Conservation (phyloP, 148 eudicot species). For the Rheum nobile region DNA sequence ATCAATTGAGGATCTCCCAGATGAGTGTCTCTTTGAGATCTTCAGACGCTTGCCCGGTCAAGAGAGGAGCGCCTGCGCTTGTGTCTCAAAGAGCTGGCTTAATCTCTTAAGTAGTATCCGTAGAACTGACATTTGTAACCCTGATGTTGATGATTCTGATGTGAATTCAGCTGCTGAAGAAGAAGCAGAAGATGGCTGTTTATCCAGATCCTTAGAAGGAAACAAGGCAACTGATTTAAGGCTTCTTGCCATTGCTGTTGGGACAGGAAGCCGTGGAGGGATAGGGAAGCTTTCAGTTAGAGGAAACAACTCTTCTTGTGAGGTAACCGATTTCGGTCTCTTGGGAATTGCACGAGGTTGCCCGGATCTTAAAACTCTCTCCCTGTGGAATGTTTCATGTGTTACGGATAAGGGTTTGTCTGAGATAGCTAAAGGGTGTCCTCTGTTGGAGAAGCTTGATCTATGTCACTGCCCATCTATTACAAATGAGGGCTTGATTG, state of each 20-base stretch:
- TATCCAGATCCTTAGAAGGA: conserved; percentile 70
- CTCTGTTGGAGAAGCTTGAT: conserved; percentile 60
- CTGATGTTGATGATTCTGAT: conserved; percentile 14
- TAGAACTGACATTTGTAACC: conserved; percentile 31
- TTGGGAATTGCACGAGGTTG: conserved; percentile 65
- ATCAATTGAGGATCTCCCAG: conserved; percentile 63
- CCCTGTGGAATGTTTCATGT: conserved; percentile 55
- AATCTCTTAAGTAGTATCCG: conserved; percentile 41
- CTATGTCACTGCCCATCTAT: conserved; percentile 52
- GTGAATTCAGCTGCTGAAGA: conserved; percentile 24
- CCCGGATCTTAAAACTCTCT: conserved; percentile 56
- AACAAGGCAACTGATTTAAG: conserved; percentile 76
- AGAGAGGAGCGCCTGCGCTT: conserved; percentile 61
- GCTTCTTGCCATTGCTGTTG: conserved; percentile 81
- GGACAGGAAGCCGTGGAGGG: conserved; percentile 78
- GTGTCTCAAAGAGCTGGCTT: conserved; percentile 93
- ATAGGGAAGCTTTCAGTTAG: conserved; percentile 73
- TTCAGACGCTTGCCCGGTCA: conserved; percentile 55
- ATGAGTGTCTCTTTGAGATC: conserved; percentile 87
- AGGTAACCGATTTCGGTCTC: conserved; percentile 65
- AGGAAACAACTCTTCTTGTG: conserved; percentile 30
- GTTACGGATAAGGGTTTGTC: conserved; percentile 66
- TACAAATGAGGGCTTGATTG: conserved; percentile 54
- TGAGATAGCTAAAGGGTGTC: conserved; percentile 68
- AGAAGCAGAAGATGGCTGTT: conserved; percentile 44